phyloP scores from a whole-genome alignment of 257 asterid genomes.

The Nicotiana attenuata region DNA sequence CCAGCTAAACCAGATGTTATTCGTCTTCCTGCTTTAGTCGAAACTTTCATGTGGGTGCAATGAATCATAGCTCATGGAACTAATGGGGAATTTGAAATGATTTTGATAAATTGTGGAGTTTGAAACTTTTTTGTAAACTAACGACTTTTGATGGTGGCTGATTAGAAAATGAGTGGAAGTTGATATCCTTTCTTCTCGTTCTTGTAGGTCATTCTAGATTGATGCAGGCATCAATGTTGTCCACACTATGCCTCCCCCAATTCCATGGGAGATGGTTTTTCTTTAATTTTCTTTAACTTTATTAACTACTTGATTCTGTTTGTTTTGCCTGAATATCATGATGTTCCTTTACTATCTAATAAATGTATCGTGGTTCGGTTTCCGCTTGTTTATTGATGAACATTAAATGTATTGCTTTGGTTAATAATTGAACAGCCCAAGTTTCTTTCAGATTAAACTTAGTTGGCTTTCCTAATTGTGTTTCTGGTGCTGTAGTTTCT shows the following conservation, averaged over 20 bases:
- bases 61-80: not conserved
- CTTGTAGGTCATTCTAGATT: constrained; percentile 7
- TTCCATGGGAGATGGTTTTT: not conserved
- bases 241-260: not conserved
- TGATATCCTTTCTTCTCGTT: not conserved
- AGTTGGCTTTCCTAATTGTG: not conserved
- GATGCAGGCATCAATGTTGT: not conserved
- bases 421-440: not conserved
- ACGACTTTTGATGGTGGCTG: not conserved
- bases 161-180: not conserved
- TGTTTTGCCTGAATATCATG: not conserved
- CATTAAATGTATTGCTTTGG: not conserved
- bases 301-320: not conserved
- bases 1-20: not conserved
- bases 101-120: not conserved
- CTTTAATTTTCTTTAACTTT: not conserved
- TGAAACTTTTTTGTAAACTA: not conserved
- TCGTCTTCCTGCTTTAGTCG: not conserved
- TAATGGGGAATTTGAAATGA: not conserved
- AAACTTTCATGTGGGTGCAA: not conserved
- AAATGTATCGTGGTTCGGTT: not conserved
- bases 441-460: not conserved
- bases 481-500: not conserved
- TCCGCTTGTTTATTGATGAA: not conserved
- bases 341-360: not conserved